Percentiles rank a stretch among this genome's conserved stretches.
Conservation (phyloP, 2,329 filamentous ascomycete genomes). For the Xylariaceae sp. region DNA sequence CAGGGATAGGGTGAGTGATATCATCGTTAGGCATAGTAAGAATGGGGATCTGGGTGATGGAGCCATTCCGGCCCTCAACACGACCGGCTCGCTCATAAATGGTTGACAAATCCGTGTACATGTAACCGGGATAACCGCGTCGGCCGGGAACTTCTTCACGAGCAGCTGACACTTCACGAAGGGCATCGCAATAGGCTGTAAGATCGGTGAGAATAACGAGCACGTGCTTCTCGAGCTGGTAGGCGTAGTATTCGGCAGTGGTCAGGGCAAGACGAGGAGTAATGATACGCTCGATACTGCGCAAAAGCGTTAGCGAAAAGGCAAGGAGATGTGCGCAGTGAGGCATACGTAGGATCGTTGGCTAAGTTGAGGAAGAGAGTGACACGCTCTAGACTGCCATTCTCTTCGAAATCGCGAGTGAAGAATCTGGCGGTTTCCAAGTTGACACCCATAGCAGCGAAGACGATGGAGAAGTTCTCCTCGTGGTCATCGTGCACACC, state of each 20-base stretch:
- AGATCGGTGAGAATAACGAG: slow-evolving; percentile 97
- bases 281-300: slow-evolving; percentile 97
- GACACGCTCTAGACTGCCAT: slow-evolving; percentile 94
- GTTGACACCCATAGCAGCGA: slow-evolving; percentile 99
- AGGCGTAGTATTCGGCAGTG: slow-evolving; percentile 99
- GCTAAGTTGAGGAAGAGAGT: slow-evolving; percentile 99
- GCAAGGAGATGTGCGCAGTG: neutral
- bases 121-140: slow-evolving; percentile 99
- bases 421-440: slow-evolving; percentile 99
- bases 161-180: slow-evolving; percentile 96
- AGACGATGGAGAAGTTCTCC: slow-evolving; percentile 99
- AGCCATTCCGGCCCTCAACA: slow-evolving; percentile 94
- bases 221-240: slow-evolving; percentile 99
- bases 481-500: slow-evolving; percentile 94
- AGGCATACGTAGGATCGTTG: slow-evolving; percentile 89
- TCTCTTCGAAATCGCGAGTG: slow-evolving; percentile 97
- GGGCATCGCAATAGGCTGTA: slow-evolving; percentile 96
- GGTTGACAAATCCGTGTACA: slow-evolving; percentile 99
- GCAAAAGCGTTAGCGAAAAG: slow-evolving; percentile 17
- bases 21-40: slow-evolving; percentile 99
- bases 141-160: slow-evolving; percentile 98
- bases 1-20: slow-evolving; percentile 98
- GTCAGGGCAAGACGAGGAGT: slow-evolving; percentile 97
- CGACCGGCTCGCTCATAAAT: slow-evolving; percentile 99
- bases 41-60: slow-evolving; percentile 98